Evolutionary conservation across 306 rosid species (phyloP), one percentile per base, ranked within the genome.

Genomic region (Vachellia collinsii): DNA sequence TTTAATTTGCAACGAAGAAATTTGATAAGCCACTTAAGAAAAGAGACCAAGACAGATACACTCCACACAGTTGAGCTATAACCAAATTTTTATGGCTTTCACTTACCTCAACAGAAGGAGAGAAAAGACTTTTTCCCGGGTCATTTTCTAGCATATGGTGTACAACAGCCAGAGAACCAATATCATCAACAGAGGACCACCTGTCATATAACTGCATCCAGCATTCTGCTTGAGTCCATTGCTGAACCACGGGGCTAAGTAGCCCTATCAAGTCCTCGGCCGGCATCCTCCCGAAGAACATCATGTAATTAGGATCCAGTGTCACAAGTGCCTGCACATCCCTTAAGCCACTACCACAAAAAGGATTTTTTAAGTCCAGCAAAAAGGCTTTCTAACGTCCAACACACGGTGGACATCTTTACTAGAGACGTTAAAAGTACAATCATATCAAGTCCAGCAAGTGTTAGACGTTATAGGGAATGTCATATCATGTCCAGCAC

Each of bases 161-260:
- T 70, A 93, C 91, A 75, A 91, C 94, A 84, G 97, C 94, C 53
- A 93, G 84, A 72, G 97, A 93, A 76, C 97, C 97, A 75, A 93
- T 91, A 83, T 93, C 97, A 80, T 91, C 97, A 76, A 93, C 97
- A 70, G 88, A 91, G 66, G 97, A 93, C 97, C 97, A 93, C 74
- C 89, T 80, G 62, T 90, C 94, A 79, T 93, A 86, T 41, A 93
- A 88, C 72, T 91, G 91, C 86, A 93, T 93, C 97, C 97, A 93
- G 85, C 97, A 93, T 86, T 93, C 97, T 75, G 97, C 97, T 84
- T 90, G 93, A 67, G 85, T 83, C 87, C 83, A 87, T 74, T 89
- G 90, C 61, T 85, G 92, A 83, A 88, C 97, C 70, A 74, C 85
- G 70, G 93, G 92, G 51, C 85, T 71, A 29, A 94, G 94, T 65